Conservation (phyloP, 2,329 filamentous ascomycete genomes). For the Neonectria magnoliae region DNA sequence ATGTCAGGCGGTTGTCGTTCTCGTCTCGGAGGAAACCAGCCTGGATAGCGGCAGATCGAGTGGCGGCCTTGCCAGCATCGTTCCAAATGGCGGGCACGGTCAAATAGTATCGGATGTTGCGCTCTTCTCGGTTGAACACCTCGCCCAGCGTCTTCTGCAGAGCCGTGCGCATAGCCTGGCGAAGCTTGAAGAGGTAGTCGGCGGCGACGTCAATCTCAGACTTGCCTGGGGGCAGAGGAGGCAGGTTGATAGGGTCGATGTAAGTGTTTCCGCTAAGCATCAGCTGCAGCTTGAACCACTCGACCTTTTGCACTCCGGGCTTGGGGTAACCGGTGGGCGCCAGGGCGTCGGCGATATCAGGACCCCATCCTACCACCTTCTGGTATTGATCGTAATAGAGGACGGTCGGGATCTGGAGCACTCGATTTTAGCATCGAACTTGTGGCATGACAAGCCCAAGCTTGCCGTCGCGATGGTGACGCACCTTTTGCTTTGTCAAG, state of each 20-base stretch:
- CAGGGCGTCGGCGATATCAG: conserved; percentile 95
- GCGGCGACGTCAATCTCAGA: conserved; percentile 99
- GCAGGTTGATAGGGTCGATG: conserved; percentile 98
- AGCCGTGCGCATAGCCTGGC: conserved; percentile 95
- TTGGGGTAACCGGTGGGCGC: conserved; percentile 98
- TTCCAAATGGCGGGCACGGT: conserved; percentile 99
- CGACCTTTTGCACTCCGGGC: conserved; percentile 96
- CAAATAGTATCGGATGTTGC: conserved; percentile 96
- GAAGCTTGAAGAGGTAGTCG: conserved; percentile 97
- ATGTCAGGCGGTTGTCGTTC: conserved; percentile 94
- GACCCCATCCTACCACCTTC: conserved; percentile 99
- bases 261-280: conserved; percentile 99
- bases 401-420: conserved; percentile 89
- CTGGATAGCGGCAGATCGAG: conserved; percentile 93
- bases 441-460: neutral
- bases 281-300: conserved; percentile 99
- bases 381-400: conserved; percentile 99
- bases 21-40: conserved; percentile 96
- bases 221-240: conserved; percentile 95
- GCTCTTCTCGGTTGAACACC: conserved; percentile 97
- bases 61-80: conserved; percentile 96
- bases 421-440: conserved; percentile 24
- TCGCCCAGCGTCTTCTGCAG: conserved; percentile 96
- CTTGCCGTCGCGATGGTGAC: conserved; percentile 15
- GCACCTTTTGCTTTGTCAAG: conserved; percentile 97